Conservation (phyloP, 2,329 filamentous ascomycete species). For the Alternaria alternata region DNA sequence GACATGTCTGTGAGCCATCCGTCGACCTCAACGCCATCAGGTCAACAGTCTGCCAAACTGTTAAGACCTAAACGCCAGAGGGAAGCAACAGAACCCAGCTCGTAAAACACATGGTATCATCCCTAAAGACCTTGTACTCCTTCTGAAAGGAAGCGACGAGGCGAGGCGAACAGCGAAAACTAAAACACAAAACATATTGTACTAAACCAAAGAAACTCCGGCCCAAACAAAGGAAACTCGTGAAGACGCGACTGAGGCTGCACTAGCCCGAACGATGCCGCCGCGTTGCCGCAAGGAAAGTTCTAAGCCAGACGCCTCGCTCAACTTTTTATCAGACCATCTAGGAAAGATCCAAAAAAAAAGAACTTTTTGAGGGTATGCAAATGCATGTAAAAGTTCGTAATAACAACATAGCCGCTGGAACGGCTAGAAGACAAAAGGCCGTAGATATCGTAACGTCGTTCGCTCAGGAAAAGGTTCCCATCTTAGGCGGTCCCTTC, state of each 20-base stretch:
- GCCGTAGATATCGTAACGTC: conserved; percentile 50
- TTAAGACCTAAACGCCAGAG: conserved; percentile 34
- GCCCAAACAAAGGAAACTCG: conserved; percentile 15
- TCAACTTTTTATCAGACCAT: conserved; percentile 34
- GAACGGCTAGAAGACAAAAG: conserved; percentile 33
- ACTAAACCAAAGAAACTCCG: conserved; percentile 12
- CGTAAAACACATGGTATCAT: conserved; percentile 44
- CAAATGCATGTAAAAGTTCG: conserved; percentile 37
- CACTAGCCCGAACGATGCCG: conserved; percentile 13
- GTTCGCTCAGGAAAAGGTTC: conserved; percentile 29
- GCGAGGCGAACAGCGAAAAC: conserved; percentile 17
- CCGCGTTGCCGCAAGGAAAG: conserved; percentile 15
- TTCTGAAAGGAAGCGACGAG: conserved; percentile 19
- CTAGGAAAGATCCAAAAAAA: conserved; percentile 25
- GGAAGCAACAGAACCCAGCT: conserved; percentile 23
- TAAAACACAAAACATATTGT: conserved; percentile 7
- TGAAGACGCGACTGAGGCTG: conserved; percentile 6
- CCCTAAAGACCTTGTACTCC: conserved; percentile 21
- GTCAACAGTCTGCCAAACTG: conserved; percentile 22
- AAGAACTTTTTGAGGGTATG: conserved; percentile 40
- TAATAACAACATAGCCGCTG: conserved; percentile 35
- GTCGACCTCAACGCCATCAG: conserved; percentile 26
- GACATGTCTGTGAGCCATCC: conserved; percentile 17
- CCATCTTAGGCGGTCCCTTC: conserved; percentile 43
- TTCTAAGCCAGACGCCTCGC: conserved; percentile 10